phyloP scores from a whole-genome alignment of 352 stramenopile species.

The Phytophthora fragariae region DNA sequence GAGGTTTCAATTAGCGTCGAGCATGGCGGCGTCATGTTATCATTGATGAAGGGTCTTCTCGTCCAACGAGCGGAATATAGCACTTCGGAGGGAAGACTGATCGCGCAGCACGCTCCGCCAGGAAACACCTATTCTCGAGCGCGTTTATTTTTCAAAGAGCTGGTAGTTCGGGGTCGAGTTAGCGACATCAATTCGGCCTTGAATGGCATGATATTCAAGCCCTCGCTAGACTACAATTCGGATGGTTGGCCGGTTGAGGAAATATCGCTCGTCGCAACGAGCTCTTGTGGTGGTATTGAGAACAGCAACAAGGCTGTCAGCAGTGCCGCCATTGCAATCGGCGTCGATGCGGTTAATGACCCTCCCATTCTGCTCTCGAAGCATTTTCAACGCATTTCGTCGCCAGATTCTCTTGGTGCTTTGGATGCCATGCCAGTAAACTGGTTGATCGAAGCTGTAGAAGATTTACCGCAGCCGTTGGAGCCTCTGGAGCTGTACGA shows the following conservation, averaged over 20 bases:
- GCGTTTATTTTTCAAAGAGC: constrained; percentile 52
- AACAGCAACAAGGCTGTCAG: neutral
- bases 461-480: constrained; percentile 45
- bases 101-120: constrained; percentile 22
- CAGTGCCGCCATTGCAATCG: constrained; percentile 30
- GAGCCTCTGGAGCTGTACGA: constrained; percentile 36
- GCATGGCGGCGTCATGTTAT: constrained; percentile 68
- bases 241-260: constrained; percentile 43
- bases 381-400: constrained; percentile 33
- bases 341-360: constrained; percentile 46
- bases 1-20: constrained; percentile 40
- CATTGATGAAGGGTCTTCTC: constrained; percentile 47
- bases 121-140: constrained; percentile 25
- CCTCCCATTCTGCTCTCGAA: constrained; percentile 42
- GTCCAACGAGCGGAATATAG: constrained; percentile 32
- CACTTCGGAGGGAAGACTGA: constrained; percentile 20
- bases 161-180: constrained; percentile 44
- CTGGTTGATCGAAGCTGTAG: constrained; percentile 41
- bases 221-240: constrained; percentile 60
- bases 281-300: constrained; percentile 9
- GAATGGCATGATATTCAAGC: constrained; percentile 61
- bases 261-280: constrained; percentile 37
- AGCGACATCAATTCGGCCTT: constrained; percentile 61
- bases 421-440: constrained; percentile 2
- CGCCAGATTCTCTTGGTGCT: constrained; percentile 8